A percentile compares a stretch with the other conserved stretches of the same genome.
Conservation (phyloP, 371 early-diverging fungal species). For the Zancudomyces culisetae region DNA sequence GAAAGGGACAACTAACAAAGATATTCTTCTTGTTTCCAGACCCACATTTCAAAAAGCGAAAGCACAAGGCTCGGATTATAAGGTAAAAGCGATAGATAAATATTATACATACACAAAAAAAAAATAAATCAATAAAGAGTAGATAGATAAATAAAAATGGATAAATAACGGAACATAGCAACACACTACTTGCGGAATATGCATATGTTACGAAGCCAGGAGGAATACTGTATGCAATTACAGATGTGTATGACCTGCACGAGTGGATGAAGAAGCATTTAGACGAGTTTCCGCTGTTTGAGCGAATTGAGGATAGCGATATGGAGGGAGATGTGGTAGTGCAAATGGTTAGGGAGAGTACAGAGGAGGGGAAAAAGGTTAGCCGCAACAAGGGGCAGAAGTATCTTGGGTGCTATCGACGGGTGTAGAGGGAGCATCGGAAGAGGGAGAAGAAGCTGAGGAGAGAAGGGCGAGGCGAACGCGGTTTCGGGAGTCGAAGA, state of each 20-base stretch:
- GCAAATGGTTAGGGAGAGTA: conserved; percentile 58
- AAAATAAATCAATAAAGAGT: too few relatives aligned
- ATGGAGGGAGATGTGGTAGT: conserved; percentile 69
- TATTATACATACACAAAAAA: too few relatives aligned
- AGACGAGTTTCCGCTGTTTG: conserved; percentile 84
- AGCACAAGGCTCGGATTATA: conserved; percentile 98
- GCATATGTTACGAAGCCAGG: conserved; percentile 77
- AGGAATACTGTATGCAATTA: conserved; percentile 89
- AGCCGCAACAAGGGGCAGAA: conserved; percentile 86
- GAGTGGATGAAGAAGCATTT: conserved; percentile 92
- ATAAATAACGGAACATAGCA: conserved; percentile 17
- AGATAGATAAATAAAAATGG: too few relatives aligned
- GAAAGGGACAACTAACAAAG: conserved; percentile 53
- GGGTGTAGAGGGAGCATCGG: conserved; percentile 42
- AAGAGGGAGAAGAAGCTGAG: neutral
- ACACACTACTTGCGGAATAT: conserved; percentile 80
- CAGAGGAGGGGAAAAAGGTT: conserved; percentile 96
- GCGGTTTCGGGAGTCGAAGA: conserved; percentile 19
- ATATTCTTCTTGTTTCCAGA: conserved; percentile 82
- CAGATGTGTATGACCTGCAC: conserved; percentile 84
- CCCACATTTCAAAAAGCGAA: conserved; percentile 99
- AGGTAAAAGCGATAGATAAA: too few relatives aligned
- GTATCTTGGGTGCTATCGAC: conserved; percentile 74
- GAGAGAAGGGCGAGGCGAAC: neutral
- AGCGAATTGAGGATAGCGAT: conserved; percentile 67